These are phyloP conservation scores for Plasmodium billcollinsi DNA, from an alignment of 169 alveolate species.

Conservation along the genomic window DNA sequence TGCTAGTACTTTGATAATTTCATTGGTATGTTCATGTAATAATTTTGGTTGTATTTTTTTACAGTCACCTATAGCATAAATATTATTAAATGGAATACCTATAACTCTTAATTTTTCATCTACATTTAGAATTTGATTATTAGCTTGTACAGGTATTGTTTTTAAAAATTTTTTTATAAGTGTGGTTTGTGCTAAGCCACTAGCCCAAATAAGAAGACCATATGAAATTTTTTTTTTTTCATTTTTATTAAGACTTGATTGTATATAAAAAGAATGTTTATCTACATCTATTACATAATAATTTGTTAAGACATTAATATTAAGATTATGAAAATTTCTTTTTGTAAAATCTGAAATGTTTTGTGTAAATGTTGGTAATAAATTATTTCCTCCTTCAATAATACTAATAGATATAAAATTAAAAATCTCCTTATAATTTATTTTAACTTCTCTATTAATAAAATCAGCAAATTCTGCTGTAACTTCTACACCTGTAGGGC, in stretches of 20 bases:
- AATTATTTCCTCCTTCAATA: slow-evolving; percentile 82
- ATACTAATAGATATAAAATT: slow-evolving; percentile 80
- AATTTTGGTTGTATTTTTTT: slow-evolving; percentile 78
- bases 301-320: slow-evolving; percentile 79
- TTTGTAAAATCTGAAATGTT: slow-evolving; percentile 78
- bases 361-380: slow-evolving; percentile 82
- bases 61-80: slow-evolving; percentile 86
- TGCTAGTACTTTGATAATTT: slow-evolving; percentile 44
- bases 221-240: slow-evolving; percentile 79
- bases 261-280: slow-evolving; percentile 63
- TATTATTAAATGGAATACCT: slow-evolving; percentile 71
- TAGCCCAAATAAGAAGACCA: slow-evolving; percentile 87
- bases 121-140: slow-evolving; percentile 79
- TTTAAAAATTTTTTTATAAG: slow-evolving; percentile 53
- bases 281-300: slow-evolving; percentile 80
- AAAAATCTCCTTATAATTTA: slow-evolving; percentile 49
- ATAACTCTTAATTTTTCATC: slow-evolving; percentile 80
- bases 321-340: slow-evolving; percentile 42
- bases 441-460: slow-evolving; percentile 74
- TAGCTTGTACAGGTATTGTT: slow-evolving; percentile 80
- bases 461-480: slow-evolving; percentile 85
- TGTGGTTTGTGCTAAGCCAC: slow-evolving; percentile 79
- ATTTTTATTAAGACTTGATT: slow-evolving; percentile 65
- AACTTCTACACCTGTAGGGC: slow-evolving; percentile 87
- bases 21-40: slow-evolving; percentile 74